Conservation (phyloP, 257 asterid genomes). For the Jacaranda mimosifolia region DNA sequence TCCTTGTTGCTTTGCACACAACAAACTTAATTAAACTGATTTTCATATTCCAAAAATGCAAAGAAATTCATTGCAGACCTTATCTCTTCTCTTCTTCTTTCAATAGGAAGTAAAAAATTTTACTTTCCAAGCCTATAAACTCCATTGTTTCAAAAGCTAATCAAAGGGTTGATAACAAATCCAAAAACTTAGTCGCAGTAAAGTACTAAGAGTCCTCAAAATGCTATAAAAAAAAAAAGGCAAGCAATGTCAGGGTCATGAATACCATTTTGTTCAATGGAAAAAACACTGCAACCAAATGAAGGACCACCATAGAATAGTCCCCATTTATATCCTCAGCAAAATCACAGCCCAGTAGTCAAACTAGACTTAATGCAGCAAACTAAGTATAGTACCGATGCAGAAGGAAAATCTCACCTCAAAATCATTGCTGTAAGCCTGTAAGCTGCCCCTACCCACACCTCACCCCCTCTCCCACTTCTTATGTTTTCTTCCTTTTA, state of each 20-base stretch:
- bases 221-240: neutral
- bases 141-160: no score
- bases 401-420: neutral
- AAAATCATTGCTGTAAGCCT: neutral
- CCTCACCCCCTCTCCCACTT: no score
- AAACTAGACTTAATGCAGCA: neutral
- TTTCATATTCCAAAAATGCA: no score
- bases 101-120: no score
- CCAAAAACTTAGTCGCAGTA: no score
- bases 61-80: no score
- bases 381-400: neutral
- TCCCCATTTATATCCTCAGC: neutral
- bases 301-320: neutral
- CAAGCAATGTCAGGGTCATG: neutral
- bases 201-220: neutral
- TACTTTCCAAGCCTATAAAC: no score
- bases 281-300: no score
- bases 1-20: no score
- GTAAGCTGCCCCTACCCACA: neutral
- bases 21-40: no score
- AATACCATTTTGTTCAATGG: neutral
- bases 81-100: no score
- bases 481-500: neutral
- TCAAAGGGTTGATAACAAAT: no score
- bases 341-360: neutral